These are phyloP conservation scores for Luffa acutangula DNA, from an alignment of 306 rosid species.

Conservation along the genomic window DNA sequence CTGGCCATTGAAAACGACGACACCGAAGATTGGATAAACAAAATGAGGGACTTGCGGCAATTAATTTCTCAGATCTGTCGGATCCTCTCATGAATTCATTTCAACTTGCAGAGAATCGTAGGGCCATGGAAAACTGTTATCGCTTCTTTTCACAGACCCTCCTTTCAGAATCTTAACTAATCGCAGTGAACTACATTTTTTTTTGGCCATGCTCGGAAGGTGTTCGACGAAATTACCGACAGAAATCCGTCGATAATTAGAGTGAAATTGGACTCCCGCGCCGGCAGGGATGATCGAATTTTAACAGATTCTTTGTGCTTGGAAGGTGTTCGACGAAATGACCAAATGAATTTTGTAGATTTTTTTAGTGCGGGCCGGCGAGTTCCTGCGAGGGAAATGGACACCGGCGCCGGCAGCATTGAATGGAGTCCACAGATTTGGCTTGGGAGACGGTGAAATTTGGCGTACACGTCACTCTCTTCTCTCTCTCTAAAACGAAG, in stretches of 20 bases:
- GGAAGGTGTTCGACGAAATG: not conserved
- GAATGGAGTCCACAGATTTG: not conserved
- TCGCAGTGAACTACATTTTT: not conserved
- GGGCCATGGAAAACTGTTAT: not conserved
- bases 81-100: not conserved
- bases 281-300: not conserved
- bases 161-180: not conserved
- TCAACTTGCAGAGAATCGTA: not conserved
- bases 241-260: not conserved
- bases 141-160: not conserved
- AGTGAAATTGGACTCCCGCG: not conserved
- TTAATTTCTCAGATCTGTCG: conserved; percentile 6
- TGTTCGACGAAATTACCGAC: not conserved
- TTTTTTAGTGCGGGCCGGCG: not conserved
- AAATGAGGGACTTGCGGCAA: not conserved
- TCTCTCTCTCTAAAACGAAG: not conserved
- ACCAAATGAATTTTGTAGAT: not conserved
- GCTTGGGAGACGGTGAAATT: not conserved
- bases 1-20: conserved; percentile 1
- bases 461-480: not conserved
- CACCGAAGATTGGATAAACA: not conserved
- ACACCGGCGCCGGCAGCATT: not conserved
- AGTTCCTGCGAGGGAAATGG: not conserved
- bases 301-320: not conserved
- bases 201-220: not conserved